Base-by-base conservation (phyloP, 2,329 filamentous ascomycete genomes). In the Fusarium multiceps region DNA sequence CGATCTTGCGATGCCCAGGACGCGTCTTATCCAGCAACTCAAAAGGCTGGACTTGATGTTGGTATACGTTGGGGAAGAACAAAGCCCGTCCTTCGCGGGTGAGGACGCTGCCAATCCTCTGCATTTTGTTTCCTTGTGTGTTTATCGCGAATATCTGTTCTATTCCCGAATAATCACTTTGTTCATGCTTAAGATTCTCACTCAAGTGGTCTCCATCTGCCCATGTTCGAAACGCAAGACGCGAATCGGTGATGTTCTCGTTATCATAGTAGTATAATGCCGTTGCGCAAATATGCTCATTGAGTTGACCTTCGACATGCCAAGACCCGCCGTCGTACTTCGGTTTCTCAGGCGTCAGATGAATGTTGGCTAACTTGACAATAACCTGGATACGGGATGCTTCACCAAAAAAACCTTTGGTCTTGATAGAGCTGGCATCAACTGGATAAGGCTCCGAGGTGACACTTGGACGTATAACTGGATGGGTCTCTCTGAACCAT, bases 221-320 rank as follows among this genome's bases (percentile, higher is more conserved):
- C 11, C 50, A 40, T 0, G 61, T 65, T 5, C 59, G 14, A 3
- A 65, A 58, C 6, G 13, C 32, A 7, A 63, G 10, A 12, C 7
- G 27, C 8, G 30, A 55, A 3, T 61, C 49, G 0, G 62, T 60
- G 20, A 66, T 51, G 34, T 66, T 66, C 14, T 66, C 49, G 14
- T 18, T 25, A 10, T 66, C 62, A 4, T 66, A 66, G 7, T 66
- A 66, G 8, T 61, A 61, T 2, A 66, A 40, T 4, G 62, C 55
- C 3, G 62, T 55, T 8, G 41, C 41, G 28, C 46, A 45, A 6
- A 66, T 66, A 6, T 60, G 63, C 12, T 66, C 63, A 18, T 55
- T 56, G 3, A 42, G 11, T 12, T 49, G 34, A 7, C 63, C 62
- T 25, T 66, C 62, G 8, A 49, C 45, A 20, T 66, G 62, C 63